Base-by-base conservation (phyloP, 371 early-diverging fungal species). In the Mortierella sp. region DNA sequence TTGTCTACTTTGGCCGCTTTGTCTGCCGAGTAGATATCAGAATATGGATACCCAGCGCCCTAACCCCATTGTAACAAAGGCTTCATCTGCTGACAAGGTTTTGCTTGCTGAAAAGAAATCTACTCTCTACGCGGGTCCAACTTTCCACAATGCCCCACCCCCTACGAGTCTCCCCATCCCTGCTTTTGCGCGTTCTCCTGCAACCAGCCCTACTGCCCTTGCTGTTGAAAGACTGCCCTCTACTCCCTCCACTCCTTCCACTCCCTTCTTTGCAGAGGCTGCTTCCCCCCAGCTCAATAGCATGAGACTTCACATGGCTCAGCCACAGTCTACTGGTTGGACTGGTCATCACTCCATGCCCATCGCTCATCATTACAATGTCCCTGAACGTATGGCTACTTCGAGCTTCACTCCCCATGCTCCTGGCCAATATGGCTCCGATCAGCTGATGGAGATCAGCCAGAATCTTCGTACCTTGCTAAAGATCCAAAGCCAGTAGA, bases 141-240 rank as follows among this genome's bases (percentile, higher is more conserved):
- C 89, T 40, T 94, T 94, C 72, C 93, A 91, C 70, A 94, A 93
- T 84, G 89, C 94, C 22, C 94, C 94, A 61, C 90, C 92, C 22
- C 91, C 94, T 2, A 86, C 86, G 64, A 86, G 88, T 34, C 82
- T 94, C 47, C 94, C 94, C 34, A 86, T 94, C 69, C 94, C 94
- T 61, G 86, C 90, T 43, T 92, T 93, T 66, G 72, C 68, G 8
- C 69, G 67, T 40, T 71, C 65, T 8, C 34, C 68, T 23, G 65
- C 55, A 6, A 64, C 40, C 58, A 77, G 71, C 37, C 72, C 74
- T 23, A 40, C 67, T 10, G 77, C 72, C 42, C 62, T 70, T 15
- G 8, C 66, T 28, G 61, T 64, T 5, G 73, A 71, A 49, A 62
- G 60, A 55, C 70, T 66, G 26, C 70, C 71, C 12, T 57, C 54